Evolutionary conservation across 2,329 filamentous ascomycete species (phyloP), one percentile per base, ranked within the genome.

Genomic region (Beauveria rudraprayagi): DNA sequence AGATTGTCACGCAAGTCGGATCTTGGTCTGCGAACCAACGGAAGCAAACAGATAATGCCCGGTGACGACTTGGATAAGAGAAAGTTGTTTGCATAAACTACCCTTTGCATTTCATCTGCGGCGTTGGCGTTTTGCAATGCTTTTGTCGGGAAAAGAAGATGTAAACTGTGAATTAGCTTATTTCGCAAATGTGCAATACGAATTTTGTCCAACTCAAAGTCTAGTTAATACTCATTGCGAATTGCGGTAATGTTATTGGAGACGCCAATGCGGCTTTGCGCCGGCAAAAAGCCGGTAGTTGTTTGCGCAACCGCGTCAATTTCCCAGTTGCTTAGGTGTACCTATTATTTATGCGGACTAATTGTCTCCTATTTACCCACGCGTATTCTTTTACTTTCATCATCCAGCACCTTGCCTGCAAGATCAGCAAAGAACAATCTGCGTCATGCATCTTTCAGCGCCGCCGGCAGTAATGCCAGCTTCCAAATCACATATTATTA

Each of bases 31-130:
- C 82, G 85, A 67, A 85, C 84, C 7, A 80, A 82, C 62, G 87
- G 87, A 16, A 85, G 86, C 47, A 80, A 82, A 63, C 82, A 81
- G 75, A 80, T 55, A 60, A 48, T 78, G 70, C 81, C 84, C 67
- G 81, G 80, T 67, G 84, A 90, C 73, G 86, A 85, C 65, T 78
- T 97, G 73, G 92, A 95, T 75, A 88, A 89, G 65, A 84, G 83
- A 71, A 81, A 86, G 67, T 76, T 95, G 61, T 95, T 95, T 78
- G 84, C 86, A 67, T 93, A 81, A 56, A 63, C 7, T 11, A 28
- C 22, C 61, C 43, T 63, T 61, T 66, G 58, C 67, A 8, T 51
- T 47, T 26, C 26, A 46, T 61, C 41, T n/a, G 16, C 50, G 53
- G 60, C 54, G 60, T 56, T 56, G 53, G 60, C 53, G 60, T 61